Conservation (phyloP, 1,284 basidiomycete species). For the Moesziomyces parantarcticus region DNA sequence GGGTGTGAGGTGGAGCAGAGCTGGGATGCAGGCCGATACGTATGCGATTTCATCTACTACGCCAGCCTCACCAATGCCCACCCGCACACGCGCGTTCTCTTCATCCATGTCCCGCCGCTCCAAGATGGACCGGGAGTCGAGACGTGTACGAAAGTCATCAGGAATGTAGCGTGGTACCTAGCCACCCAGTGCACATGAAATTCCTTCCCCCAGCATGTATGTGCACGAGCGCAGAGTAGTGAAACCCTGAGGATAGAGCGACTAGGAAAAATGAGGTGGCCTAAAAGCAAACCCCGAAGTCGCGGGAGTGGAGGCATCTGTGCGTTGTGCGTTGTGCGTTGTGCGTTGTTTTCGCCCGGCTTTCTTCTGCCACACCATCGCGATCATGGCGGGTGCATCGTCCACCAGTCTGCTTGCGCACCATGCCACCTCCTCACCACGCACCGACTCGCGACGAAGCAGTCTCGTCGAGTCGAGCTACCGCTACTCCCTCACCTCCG, state of each 20-base stretch:
- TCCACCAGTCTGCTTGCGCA: no score
- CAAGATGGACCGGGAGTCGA: conserved; percentile 13
- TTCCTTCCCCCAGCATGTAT: no score
- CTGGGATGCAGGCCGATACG: conserved; percentile 39
- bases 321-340: no score
- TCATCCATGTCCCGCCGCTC: conserved; percentile 40
- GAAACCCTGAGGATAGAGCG: no score
- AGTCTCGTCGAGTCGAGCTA: conserved; percentile 21
- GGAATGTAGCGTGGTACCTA: conserved; percentile 34
- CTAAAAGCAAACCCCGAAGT: no score
- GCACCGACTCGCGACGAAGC: conserved; percentile 14
- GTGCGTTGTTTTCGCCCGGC: no score
- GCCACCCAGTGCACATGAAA: conserved; percentile 1
- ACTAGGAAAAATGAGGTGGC: no score
- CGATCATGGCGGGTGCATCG: no score
- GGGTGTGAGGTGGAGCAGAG: conserved; percentile 27
- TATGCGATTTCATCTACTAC: conserved; percentile 53
- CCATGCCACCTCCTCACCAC: no score
- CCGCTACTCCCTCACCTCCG: conserved; percentile 30
- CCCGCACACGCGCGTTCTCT: conserved; percentile 26
- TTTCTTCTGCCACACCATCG: no score
- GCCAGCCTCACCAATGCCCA: conserved; percentile 37
- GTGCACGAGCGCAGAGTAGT: no score
- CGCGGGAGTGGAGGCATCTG: no score
- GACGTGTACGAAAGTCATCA: conserved; percentile 20